A percentile compares a stretch with the other conserved stretches of the same genome.
phyloP scores from a whole-genome alignment of 2,329 filamentous ascomycete genomes.

The Zalaria obscura region DNA sequence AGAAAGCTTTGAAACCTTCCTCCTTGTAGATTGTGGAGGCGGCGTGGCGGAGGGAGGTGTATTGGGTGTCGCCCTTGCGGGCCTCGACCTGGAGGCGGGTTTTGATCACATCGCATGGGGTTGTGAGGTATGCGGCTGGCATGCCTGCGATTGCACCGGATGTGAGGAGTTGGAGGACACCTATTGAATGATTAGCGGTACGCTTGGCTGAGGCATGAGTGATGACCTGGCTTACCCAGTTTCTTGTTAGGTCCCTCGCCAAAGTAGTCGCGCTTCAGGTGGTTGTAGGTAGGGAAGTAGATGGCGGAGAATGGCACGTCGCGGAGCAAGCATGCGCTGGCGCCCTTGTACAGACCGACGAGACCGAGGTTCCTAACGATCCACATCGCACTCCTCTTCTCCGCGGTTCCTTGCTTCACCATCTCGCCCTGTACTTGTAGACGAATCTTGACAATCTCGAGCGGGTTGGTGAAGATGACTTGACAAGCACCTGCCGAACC shows the following conservation, averaged over 20 bases:
- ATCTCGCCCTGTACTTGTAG: slow-evolving; percentile 95
- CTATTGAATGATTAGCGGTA: neutral
- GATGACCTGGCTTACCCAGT: slow-evolving; percentile 35
- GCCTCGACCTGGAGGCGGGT: slow-evolving; percentile 95
- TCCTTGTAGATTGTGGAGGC: slow-evolving; percentile 73
- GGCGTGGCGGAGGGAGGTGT: slow-evolving; percentile 76
- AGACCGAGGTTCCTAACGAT: slow-evolving; percentile 92
- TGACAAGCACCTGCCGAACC: slow-evolving; percentile 84
- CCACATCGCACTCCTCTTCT: slow-evolving; percentile 90
- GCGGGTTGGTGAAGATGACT: slow-evolving; percentile 94
- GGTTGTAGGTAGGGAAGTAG: slow-evolving; percentile 94
- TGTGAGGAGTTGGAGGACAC: slow-evolving; percentile 78
- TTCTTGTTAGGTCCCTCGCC: slow-evolving; percentile 79
- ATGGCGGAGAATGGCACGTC: slow-evolving; percentile 98
- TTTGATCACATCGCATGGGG: slow-evolving; percentile 98
- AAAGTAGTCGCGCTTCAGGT: slow-evolving; percentile 87
- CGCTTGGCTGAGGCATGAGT: neutral
- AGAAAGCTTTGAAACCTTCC: slow-evolving; percentile 92
- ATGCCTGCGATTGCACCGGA: slow-evolving; percentile 70
- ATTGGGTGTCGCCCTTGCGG: slow-evolving; percentile 80
- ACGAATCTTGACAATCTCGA: slow-evolving; percentile 98
- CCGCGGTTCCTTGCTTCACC: slow-evolving; percentile 64
- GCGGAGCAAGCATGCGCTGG: slow-evolving; percentile 81
- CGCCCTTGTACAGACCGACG: slow-evolving; percentile 90
- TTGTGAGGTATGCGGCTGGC: slow-evolving; percentile 67